Evolutionary conservation across 2,329 filamentous ascomycete genomes (phyloP), one percentile per base, ranked within the genome.

Genomic region (Knufia petricola): DNA sequence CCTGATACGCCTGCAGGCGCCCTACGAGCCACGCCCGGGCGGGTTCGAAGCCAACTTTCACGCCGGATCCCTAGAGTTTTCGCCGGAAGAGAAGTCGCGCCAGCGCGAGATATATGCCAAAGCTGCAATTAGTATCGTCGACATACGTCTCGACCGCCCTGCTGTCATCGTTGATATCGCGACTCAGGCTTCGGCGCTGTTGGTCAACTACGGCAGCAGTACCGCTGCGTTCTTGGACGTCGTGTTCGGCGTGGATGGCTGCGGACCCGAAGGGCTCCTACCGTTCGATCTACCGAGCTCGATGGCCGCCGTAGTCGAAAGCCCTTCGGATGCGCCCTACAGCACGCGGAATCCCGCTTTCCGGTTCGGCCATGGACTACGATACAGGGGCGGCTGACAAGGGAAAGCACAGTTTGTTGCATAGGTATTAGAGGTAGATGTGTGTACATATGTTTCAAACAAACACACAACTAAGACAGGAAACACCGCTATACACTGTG

Each of bases 261-360:
- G n/a, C 2, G 63, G 62, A 10, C 72, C 72, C 0, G 55, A 66
- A 48, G 71, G 72, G 0, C 66, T 61, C 57, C 51, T 74, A 50
- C 71, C 71, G 0, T 73, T 73, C 56, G 72, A 75, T 55, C 47
- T 76, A 28, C 71, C 73, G 0, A 55, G 66, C 9, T 71, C 68
- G 4, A 64, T 66, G 53, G 63, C 60, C 38, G 72, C 71, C 1
- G 72, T 72, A 0, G 63, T 66, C 39, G 63, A 36, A 24, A 37
- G 41, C 9, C 24, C 23, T 13, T 20, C 37, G 12, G 51, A 53
- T 40, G 36, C 41, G 32, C 51, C 51, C 2, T 53, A 48, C 30
- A 31, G 41, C 30, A 53, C 51, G 1, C 1, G 34, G 32, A 17
- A 48, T 45, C 51, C 51, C 4, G 37, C 45, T 3, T 53, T 50